Percentiles rank a stretch among this genome's conserved stretches.
Conservation (phyloP, 768 basidiomycete species). For the Lepiota venenata region DNA sequence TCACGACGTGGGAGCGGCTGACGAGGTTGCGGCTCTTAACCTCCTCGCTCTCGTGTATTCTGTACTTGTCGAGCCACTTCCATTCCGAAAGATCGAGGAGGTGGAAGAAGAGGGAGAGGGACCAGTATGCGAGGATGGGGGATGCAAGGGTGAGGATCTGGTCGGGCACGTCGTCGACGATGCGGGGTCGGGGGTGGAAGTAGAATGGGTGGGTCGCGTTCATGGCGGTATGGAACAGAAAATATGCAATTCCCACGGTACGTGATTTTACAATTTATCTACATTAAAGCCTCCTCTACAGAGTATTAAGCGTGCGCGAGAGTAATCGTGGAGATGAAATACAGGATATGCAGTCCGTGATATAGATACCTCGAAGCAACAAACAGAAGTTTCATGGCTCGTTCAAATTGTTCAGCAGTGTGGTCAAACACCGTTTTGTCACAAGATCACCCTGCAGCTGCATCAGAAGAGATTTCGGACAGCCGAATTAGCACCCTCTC, state of each 20-base stretch:
- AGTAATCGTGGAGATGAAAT: constrained; percentile 8
- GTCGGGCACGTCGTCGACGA: constrained; percentile 66
- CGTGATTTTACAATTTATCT: constrained; percentile 11
- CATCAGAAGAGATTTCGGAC: constrained; percentile 16
- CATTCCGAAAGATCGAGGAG: constrained; percentile 72
- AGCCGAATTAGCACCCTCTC: constrained; percentile 12
- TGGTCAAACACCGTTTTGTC: constrained; percentile 91
- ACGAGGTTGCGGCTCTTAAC: constrained; percentile 73
- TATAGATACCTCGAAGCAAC: constrained; percentile 12
- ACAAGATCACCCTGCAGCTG: constrained; percentile 86
- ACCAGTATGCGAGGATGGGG: constrained; percentile 86
- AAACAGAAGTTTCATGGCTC: constrained; percentile 43
- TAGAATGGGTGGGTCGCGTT: constrained; percentile 43
- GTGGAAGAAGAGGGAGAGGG: constrained; percentile 76
- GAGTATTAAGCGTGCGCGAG: constrained; percentile 5
- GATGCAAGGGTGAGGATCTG: constrained; percentile 63
- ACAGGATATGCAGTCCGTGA: constrained; percentile 12
- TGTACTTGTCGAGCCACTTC: constrained; percentile 76
- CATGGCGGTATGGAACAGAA: neutral
- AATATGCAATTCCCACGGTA: constrained; percentile 12
- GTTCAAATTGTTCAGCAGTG: constrained; percentile 83
- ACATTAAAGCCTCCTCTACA: constrained; percentile 7
- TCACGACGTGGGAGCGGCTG: constrained; percentile 65
- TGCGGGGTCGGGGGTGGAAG: constrained; percentile 38
- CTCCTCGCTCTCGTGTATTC: constrained; percentile 87